These are phyloP conservation scores for Balamuthia mandrillaris DNA, from an alignment of 208 protist species.

Conservation along the genomic window DNA sequence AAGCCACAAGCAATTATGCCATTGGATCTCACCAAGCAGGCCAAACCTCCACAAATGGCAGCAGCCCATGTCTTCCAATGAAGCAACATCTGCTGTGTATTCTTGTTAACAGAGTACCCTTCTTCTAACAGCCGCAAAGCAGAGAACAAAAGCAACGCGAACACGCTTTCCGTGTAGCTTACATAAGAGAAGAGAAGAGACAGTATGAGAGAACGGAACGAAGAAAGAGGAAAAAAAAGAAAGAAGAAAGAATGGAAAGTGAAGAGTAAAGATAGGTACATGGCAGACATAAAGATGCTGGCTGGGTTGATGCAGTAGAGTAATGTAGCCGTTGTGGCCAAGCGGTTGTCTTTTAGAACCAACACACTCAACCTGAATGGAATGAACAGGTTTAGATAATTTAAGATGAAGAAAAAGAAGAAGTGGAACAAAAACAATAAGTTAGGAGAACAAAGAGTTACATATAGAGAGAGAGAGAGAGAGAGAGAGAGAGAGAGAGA, in stretches of 20 bases:
- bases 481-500: background rate
- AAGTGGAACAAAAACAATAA: background rate
- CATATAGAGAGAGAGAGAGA: background rate
- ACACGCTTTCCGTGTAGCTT: conserved; percentile 21
- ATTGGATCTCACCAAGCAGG: too few species aligned
- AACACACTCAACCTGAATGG: background rate
- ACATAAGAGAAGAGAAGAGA: too few species aligned
- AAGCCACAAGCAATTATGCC: too few species aligned
- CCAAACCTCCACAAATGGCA: too few species aligned
- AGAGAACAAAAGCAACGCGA: background rate
- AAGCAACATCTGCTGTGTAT: too few species aligned
- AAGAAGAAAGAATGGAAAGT: background rate
- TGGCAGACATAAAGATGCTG: conserved; percentile 23
- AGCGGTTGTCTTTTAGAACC: background rate
- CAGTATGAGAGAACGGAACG: too few species aligned
- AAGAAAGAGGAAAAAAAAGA: background rate
- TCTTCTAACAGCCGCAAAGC: background rate
- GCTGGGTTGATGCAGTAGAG: conserved; percentile 6
- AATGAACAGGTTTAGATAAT: background rate
- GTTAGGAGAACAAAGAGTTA: background rate
- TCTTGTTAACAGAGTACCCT: too few species aligned
- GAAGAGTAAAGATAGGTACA: background rate
- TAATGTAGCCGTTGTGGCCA: background rate
- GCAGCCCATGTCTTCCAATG: too few species aligned
- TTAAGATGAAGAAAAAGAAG: background rate